phyloP scores from a whole-genome alignment of 2,329 filamentous ascomycete species.

The Fusarium robinianum region DNA sequence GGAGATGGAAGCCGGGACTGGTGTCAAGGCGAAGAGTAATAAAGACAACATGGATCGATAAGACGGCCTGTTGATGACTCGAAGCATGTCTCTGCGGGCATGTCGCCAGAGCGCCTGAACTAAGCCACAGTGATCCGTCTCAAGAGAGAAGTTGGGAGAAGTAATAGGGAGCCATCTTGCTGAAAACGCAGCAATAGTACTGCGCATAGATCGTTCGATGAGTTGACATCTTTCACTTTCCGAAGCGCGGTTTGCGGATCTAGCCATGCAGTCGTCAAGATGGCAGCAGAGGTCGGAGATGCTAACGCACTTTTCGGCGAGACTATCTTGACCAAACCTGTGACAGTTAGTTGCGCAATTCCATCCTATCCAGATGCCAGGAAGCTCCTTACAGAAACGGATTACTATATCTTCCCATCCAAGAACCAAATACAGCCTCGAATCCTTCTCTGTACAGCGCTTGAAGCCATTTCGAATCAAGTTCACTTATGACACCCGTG shows the following conservation, averaged over 20 bases:
- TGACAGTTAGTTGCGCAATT: constrained; percentile 4
- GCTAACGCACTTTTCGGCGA: constrained; percentile 39
- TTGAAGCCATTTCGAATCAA: constrained; percentile 33
- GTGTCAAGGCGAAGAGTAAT: constrained; percentile 47
- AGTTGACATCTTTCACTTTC: constrained; percentile 25
- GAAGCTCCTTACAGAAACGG: constrained; percentile 44
- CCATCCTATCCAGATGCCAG: neutral
- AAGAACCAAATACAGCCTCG: constrained; percentile 48
- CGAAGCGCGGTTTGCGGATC: constrained; percentile 6
- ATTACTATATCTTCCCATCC: constrained; percentile 48
- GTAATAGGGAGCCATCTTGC: constrained; percentile 39
- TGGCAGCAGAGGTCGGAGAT: constrained; percentile 38
- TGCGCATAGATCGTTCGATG: constrained; percentile 36
- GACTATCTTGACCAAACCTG: constrained; percentile 33
- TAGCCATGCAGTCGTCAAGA: constrained; percentile 43
- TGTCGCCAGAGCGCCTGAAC: constrained; percentile 41
- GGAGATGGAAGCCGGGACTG: constrained; percentile 45
- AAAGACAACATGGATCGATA: constrained; percentile 48
- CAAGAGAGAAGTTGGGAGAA: constrained; percentile 1
- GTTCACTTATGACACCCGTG: constrained; percentile 4
- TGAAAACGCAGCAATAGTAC: constrained; percentile 37
- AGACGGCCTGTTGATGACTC: constrained; percentile 47
- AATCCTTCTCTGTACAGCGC: constrained; percentile 44
- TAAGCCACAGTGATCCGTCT: constrained; percentile 17
- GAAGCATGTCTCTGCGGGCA: constrained; percentile 45